Conservation (phyloP, 768 basidiomycete species). For the Agaricus blazei region DNA sequence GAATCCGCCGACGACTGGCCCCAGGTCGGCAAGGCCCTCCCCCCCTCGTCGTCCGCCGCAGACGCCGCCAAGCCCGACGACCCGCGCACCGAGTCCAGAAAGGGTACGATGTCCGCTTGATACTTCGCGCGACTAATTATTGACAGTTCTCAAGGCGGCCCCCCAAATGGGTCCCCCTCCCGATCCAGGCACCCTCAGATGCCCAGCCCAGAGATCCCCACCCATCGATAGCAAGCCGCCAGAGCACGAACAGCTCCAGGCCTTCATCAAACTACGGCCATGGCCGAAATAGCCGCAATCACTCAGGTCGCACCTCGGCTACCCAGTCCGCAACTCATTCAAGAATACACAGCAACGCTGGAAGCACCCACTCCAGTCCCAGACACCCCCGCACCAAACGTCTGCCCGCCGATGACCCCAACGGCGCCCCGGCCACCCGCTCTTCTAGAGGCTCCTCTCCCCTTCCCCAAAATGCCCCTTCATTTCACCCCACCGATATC, state of each 20-base stretch:
- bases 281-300: conserved; percentile 16
- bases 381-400: conserved; percentile 27
- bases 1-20: conserved; percentile 13
- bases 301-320: conserved; percentile 23
- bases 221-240: neutral
- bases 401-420: conserved; percentile 21
- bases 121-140: neutral
- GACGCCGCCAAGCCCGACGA: neutral
- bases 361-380: conserved; percentile 22
- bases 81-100: conserved; percentile 1
- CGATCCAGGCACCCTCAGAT: neutral
- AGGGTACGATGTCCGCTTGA: neutral
- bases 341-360: conserved; percentile 32
- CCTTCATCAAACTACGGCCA: conserved; percentile 1
- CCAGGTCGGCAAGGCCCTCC: conserved; percentile 16
- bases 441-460: conserved; percentile 3
- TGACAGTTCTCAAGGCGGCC: conserved; percentile 3
- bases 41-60: conserved; percentile 4
- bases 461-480: neutral
- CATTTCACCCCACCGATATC: conserved; percentile 4
- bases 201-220: conserved; percentile 3
- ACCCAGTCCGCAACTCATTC: conserved; percentile 24
- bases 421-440: neutral
- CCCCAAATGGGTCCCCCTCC: conserved; percentile 7
- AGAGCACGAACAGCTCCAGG: neutral